Percentiles rank a stretch among this genome's conserved stretches.
These are phyloP conservation scores for Coemansia reversa DNA, from an alignment of 192 early-diverging fungal genomes.

Conservation along the genomic window DNA sequence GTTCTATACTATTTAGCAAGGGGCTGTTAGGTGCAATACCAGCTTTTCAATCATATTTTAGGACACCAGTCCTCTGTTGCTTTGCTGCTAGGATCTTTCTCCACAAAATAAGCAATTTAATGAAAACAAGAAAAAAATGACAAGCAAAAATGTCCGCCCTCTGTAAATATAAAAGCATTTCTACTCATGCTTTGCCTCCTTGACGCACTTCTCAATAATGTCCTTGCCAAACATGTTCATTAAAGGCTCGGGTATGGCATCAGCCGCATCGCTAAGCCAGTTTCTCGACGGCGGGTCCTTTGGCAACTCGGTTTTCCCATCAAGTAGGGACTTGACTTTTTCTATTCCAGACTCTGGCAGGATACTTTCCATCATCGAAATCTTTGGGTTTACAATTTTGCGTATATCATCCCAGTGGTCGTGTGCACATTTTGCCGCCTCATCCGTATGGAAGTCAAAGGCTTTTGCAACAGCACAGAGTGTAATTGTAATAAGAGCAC, in stretches of 20 bases:
- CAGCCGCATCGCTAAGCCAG: conserved; percentile 36
- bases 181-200: conserved; percentile 17
- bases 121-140: background rate
- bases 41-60: too few relatives aligned
- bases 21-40: too few relatives aligned
- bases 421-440: conserved; percentile 26
- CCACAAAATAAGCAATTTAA: too few relatives aligned
- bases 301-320: conserved; percentile 21
- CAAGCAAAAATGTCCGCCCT: conserved; percentile 3
- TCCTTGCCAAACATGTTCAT: conserved; percentile 43
- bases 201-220: conserved; percentile 39
- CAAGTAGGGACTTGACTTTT: conserved; percentile 23
- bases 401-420: conserved; percentile 43
- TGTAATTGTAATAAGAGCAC: background rate
- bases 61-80: too few relatives aligned
- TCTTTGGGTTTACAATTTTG: conserved; percentile 26
- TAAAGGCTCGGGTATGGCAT: conserved; percentile 31
- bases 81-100: too few relatives aligned
- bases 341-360: conserved; percentile 15
- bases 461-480: conserved; percentile 2
- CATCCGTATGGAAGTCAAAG: conserved; percentile 39
- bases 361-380: conserved; percentile 24
- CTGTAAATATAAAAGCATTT: background rate
- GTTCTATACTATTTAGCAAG: too few relatives aligned
- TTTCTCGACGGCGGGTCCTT: conserved; percentile 25